A percentile compares a stretch with the other conserved stretches of the same genome.
Conservation (phyloP, 192 early-diverging fungal genomes). For the Backusella westeae region DNA sequence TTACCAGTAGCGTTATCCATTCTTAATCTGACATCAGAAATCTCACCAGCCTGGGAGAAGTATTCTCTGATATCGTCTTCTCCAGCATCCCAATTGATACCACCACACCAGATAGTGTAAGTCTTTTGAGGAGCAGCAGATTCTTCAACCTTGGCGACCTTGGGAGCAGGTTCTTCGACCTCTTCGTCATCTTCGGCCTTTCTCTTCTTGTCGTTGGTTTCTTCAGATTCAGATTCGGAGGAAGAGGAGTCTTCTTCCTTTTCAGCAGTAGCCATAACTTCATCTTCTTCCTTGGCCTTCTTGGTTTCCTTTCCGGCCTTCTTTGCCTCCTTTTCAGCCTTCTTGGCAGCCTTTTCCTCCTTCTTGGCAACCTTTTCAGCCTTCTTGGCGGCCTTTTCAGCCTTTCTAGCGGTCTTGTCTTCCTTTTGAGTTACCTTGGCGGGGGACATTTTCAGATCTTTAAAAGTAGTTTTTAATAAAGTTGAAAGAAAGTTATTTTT, state of each 20-base stretch:
- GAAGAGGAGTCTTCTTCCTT: neutral
- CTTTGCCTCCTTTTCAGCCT: conserved; percentile 18
- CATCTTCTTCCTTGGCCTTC: conserved; percentile 12
- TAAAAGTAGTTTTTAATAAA: neutral
- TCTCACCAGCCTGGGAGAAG: conserved; percentile 70
- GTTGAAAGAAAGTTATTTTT: neutral
- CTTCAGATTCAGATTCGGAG: conserved; percentile 26
- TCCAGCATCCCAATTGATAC: conserved; percentile 68
- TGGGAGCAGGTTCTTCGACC: conserved; percentile 39
- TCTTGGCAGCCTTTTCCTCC: conserved; percentile 23
- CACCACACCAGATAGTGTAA: conserved; percentile 70
- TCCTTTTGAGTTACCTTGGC: conserved; percentile 46
- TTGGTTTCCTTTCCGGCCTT: conserved; percentile 18
- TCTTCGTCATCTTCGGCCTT: conserved; percentile 24
- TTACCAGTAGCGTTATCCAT: conserved; percentile 67
- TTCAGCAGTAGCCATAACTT: conserved; percentile 14
- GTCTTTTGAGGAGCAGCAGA: conserved; percentile 28
- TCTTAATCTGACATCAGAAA: conserved; percentile 74
- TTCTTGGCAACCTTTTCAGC: conserved; percentile 26
- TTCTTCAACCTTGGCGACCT: conserved; percentile 20
- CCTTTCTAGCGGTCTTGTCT: conserved; percentile 21
- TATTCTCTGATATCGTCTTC: conserved; percentile 60
- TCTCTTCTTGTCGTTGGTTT: conserved; percentile 43
- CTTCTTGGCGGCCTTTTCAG: conserved; percentile 15
- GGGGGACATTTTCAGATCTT: conserved; percentile 33